Percentiles rank a stretch among this genome's conserved stretches.
These are phyloP conservation scores for Dichotomopilus funicola DNA, from an alignment of 2,329 filamentous ascomycete species.

Conservation along the genomic window DNA sequence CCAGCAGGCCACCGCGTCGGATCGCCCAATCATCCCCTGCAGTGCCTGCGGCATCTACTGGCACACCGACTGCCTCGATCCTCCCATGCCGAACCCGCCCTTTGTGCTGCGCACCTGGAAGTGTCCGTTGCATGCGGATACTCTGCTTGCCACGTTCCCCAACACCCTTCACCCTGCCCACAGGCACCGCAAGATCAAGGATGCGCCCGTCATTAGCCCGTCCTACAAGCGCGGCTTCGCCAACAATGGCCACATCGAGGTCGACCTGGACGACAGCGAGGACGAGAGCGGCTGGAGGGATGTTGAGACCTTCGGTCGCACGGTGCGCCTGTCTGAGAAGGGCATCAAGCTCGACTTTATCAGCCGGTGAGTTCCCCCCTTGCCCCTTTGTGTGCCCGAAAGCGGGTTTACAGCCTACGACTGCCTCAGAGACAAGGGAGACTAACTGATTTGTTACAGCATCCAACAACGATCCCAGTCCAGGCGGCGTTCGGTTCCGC, in stretches of 20 bases:
- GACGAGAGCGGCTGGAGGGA: conserved; percentile 53
- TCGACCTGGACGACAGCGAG: conserved; percentile 54
- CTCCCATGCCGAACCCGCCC: conserved; percentile 73
- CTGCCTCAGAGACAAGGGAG: not conserved
- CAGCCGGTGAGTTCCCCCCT: conserved; percentile 43
- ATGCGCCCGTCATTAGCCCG: conserved; percentile 45
- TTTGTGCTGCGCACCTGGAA: conserved; percentile 67
- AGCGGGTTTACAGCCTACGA: not conserved
- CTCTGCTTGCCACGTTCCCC: conserved; percentile 58
- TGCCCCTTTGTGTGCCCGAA: not conserved
- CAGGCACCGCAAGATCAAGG: conserved; percentile 55
- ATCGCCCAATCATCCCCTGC: conserved; percentile 76
- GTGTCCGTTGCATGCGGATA: conserved; percentile 81
- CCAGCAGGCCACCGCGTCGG: conserved; percentile 54
- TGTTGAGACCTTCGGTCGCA: conserved; percentile 54
- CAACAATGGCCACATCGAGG: conserved; percentile 67
- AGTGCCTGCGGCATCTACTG: conserved; percentile 75
- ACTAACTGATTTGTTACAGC: conserved; percentile 21
- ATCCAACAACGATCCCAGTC: conserved; percentile 21
- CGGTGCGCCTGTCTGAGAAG: conserved; percentile 57
- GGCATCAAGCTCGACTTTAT: conserved; percentile 70
- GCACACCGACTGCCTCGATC: conserved; percentile 89
- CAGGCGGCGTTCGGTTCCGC: no score
- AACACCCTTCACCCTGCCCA: conserved; percentile 52
- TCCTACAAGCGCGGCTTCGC: conserved; percentile 55